phyloP scores from a whole-genome alignment of 2,329 filamentous ascomycete species.

The Davidsoniella eucalypti region DNA sequence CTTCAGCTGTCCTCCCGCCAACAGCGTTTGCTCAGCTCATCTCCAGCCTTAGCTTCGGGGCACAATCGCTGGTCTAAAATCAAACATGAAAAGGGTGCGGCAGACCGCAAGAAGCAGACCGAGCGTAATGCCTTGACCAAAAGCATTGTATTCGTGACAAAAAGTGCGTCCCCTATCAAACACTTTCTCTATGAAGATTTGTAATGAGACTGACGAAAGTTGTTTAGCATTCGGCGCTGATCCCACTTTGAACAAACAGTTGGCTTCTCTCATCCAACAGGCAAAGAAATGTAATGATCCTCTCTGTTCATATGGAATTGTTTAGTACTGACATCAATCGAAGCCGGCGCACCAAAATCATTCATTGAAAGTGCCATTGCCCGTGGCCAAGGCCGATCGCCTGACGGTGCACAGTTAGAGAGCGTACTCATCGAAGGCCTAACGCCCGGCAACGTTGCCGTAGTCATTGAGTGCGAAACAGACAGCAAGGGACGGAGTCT shows the following conservation, averaged over 20 bases:
- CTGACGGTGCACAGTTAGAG: constrained; percentile 61
- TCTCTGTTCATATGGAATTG: constrained; percentile 12
- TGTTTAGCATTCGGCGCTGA: constrained; percentile 11
- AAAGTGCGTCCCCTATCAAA: constrained; percentile 29
- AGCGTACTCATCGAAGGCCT: constrained; percentile 64
- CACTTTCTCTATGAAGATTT: too few relatives aligned
- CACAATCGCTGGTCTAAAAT: constrained; percentile 96
- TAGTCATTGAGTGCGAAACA: constrained; percentile 73
- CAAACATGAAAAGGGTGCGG: constrained; percentile 81
- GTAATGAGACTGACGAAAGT: background rate
- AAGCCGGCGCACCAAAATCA: constrained; percentile 64
- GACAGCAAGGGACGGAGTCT: constrained; percentile 62
- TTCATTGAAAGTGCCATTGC: constrained; percentile 75
- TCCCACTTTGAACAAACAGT: constrained; percentile 55
- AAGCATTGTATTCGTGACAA: constrained; percentile 58
- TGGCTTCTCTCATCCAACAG: constrained; percentile 53
- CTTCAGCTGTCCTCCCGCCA: background rate
- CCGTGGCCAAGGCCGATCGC: constrained; percentile 70
- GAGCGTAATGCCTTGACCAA: constrained; percentile 52
- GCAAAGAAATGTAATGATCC: constrained; percentile 55
- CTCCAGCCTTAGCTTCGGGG: constrained; percentile 39
- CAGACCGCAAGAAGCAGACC: constrained; percentile 63
- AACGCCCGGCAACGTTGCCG: constrained; percentile 56
- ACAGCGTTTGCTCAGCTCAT: constrained; percentile 2
- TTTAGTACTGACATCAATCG: constrained; percentile 12